These are phyloP conservation scores for Mycosphaerella sp. DNA, from an alignment of 2,329 filamentous ascomycete species.

Conservation along the genomic window DNA sequence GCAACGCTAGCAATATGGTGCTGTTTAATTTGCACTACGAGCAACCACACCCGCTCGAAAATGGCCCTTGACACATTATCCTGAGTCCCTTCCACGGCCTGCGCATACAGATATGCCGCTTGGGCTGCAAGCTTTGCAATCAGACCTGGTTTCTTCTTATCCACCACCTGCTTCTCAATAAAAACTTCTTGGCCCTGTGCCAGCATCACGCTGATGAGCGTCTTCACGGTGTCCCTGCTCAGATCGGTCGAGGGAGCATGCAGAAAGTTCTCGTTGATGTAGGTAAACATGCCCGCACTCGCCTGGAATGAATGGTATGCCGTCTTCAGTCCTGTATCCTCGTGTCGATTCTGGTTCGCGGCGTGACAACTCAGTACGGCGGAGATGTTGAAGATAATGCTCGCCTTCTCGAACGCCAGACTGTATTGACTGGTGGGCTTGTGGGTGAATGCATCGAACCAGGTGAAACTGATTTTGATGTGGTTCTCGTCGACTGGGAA, in stretches of 20 bases:
- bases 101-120: constrained; percentile 77
- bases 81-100: constrained; percentile 83
- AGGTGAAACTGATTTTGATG: constrained; percentile 98
- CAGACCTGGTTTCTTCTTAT: constrained; percentile 86
- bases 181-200: constrained; percentile 98
- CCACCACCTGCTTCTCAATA: constrained; percentile 87
- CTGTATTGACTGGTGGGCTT: constrained; percentile 97
- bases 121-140: constrained; percentile 91
- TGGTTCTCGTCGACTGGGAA: constrained; percentile 98
- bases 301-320: constrained; percentile 98
- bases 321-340: constrained; percentile 89
- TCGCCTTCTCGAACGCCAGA: constrained; percentile 94
- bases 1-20: constrained; percentile 77
- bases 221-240: constrained; percentile 92
- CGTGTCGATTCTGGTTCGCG: constrained; percentile 81
- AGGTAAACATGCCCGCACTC: constrained; percentile 98
- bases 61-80: constrained; percentile 86
- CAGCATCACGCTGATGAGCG: constrained; percentile 83
- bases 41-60: constrained; percentile 90
- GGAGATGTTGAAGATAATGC: constrained; percentile 99
- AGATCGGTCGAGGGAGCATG: constrained; percentile 95
- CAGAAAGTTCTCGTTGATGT: constrained; percentile 99
- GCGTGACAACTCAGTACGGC: constrained; percentile 95
- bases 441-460: constrained; percentile 99
- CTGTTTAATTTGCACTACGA: constrained; percentile 75